Evolutionary conservation across 495 filamentous ascomycete genomes (phyloP), one percentile per base, ranked within the genome.

Genomic region (Immersiella caudata): DNA sequence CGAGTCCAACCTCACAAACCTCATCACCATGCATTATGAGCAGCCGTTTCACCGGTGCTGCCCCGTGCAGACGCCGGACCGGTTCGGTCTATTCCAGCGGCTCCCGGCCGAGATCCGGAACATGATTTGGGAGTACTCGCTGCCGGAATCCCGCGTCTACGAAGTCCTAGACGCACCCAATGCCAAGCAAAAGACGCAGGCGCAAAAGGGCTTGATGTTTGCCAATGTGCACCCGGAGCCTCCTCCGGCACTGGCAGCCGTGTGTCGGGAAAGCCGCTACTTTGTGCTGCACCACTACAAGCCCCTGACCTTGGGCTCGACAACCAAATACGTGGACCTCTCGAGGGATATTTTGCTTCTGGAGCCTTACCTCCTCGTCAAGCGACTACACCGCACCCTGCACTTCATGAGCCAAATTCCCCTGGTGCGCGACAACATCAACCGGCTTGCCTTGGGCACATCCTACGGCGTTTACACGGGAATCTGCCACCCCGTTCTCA

Each of bases 351-450:
- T 83, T 35, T 68, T 83, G 52, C 75, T 83, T n/a, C 79, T 83
- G 35, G 81, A 83, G 68, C 81, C 81, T 3, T 82, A 83, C 66
- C 72, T 83, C 11, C 79, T 82, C 52, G 78, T 83, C 69, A 81
- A 82, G 73, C 74, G 79, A 58, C 75, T 83, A 24, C 76, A 82
- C 67, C 79, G 81, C 61, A 77, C 79, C 24, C 73, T 83, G 58
- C 79, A 80, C 63, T 81, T 82, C 21, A 75, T 83, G 69, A 80
- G 79, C 70, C 81, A 82, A 72, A 80, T 83, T 24, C 75, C 79
- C 25, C 74, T 80, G 16, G 71, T 83, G 55, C 73, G 80, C 21
- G 79, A 81, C 27, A 78, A 74, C 70, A 78, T 77, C 35, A 79
- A 76, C 46, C 76, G 73, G 21, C 73, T 83, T 2, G 81, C 81